Percentiles rank a stretch among this genome's conserved stretches.
These are phyloP conservation scores for Saccharum officinarum DNA, from an alignment of 176 grass and related monocot species.

Conservation along the genomic window DNA sequence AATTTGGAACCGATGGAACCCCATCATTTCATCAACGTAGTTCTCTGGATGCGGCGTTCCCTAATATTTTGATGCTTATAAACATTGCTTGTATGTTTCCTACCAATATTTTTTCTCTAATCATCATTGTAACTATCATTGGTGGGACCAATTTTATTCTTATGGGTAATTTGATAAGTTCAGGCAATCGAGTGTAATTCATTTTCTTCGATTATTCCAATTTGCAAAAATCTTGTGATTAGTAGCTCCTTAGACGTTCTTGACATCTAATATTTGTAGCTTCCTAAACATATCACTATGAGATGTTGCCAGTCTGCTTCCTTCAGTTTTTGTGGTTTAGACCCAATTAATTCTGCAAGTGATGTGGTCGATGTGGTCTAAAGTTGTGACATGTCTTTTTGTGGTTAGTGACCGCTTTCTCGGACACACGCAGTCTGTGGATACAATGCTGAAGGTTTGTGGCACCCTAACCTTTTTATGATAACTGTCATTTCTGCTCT, in stretches of 20 bases:
- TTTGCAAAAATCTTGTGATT: neutral
- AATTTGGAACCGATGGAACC: neutral
- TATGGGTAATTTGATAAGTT: neutral
- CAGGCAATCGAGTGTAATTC: neutral
- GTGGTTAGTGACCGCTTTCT: slow-evolving; percentile 82
- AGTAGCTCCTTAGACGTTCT: neutral
- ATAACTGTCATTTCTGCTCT: neutral
- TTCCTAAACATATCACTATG: neutral
- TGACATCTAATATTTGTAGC: neutral
- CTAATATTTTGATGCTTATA: neutral
- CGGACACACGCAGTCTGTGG: slow-evolving; percentile 88
- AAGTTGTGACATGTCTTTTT: slow-evolving; percentile 32
- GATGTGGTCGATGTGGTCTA: neutral
- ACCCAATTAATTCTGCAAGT: neutral
- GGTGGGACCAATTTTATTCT: neutral
- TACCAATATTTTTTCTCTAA: neutral
- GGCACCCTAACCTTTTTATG: neutral
- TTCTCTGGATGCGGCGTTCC: neutral
- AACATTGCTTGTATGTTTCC: neutral
- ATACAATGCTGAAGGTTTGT: slow-evolving; percentile 88
- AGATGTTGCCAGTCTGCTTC: neutral
- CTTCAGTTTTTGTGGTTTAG: neutral
- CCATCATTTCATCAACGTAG: neutral
- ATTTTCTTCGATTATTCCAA: neutral
- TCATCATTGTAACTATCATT: neutral